These are phyloP conservation scores for Vitis labrusca DNA, from an alignment of 164 flowering plant species.

Conservation along the genomic window DNA sequence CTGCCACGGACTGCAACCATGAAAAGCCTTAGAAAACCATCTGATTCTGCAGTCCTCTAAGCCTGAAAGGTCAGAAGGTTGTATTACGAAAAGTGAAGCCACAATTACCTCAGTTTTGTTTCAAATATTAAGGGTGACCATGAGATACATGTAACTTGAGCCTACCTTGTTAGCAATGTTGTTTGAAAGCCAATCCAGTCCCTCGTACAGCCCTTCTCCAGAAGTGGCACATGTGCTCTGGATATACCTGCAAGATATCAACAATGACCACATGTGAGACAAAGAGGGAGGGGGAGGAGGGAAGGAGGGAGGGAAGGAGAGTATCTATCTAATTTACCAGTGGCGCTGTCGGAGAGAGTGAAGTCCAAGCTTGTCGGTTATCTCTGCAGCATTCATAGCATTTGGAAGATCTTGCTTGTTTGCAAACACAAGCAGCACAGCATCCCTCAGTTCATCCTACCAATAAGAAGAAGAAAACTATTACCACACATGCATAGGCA, in stretches of 20 bases:
- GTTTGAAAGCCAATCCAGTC: neutral
- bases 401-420: conserved; percentile 31
- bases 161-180: too few species aligned
- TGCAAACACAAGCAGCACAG: conserved; percentile 29
- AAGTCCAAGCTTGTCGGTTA: conserved; percentile 29
- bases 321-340: conserved; percentile 10
- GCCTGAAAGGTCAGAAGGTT: too few species aligned
- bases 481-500: too few species aligned
- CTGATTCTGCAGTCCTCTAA: too few species aligned
- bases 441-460: conserved; percentile 31
- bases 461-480: neutral
- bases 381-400: conserved; percentile 32
- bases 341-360: conserved; percentile 29
- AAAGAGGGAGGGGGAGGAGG: neutral
- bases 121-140: too few species aligned
- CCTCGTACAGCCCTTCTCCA: conserved; percentile 34
- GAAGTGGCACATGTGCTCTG: conserved; percentile 36
- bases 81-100: too few species aligned
- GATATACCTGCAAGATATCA: conserved; percentile 23
- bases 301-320: neutral
- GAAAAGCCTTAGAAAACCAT: too few species aligned
- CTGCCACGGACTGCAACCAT: too few species aligned
- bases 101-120: too few species aligned
- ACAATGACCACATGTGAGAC: too few species aligned
- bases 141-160: too few species aligned